Percentiles rank a stretch among this genome's conserved stretches.
phyloP scores from a whole-genome alignment of 352 stramenopile genomes.

The Globisporangium paddicum region DNA sequence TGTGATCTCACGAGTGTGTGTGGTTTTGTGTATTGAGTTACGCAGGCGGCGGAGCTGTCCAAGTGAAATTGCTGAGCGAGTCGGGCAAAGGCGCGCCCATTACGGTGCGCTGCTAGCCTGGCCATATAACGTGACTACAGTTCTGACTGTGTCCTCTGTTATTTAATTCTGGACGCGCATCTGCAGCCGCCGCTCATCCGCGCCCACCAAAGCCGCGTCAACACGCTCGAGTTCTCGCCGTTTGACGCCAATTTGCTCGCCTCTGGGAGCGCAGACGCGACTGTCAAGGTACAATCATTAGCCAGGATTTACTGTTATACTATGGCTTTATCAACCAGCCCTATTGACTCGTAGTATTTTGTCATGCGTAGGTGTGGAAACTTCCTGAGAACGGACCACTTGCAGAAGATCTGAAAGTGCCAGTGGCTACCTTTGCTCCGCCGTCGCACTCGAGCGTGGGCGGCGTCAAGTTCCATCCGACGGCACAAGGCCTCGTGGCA shows the following conservation, averaged over 20 bases:
- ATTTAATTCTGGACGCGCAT: too few species aligned
- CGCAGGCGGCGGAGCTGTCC: constrained; percentile 47
- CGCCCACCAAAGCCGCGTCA: constrained; percentile 56
- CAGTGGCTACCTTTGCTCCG: constrained; percentile 11
- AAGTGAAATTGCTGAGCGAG: constrained; percentile 46
- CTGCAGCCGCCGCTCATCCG: constrained; percentile 47
- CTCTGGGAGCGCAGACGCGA: constrained; percentile 48
- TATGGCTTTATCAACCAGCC: too few species aligned
- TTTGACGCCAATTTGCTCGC: constrained; percentile 48
- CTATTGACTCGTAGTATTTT: background rate
- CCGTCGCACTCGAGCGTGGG: constrained; percentile 22
- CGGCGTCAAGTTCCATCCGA: constrained; percentile 48
- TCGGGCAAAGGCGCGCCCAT: constrained; percentile 30
- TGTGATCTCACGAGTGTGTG: background rate
- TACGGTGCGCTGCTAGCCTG: constrained; percentile 14
- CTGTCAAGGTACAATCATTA: constrained; percentile 40
- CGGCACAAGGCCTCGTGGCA: constrained; percentile 37
- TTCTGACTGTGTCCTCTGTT: too few species aligned
- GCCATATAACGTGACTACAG: background rate
- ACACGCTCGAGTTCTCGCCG: constrained; percentile 56
- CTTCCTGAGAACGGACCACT: constrained; percentile 22
- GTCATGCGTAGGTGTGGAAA: constrained; percentile 41
- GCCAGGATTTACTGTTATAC: too few species aligned
- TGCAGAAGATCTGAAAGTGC: constrained; percentile 23
- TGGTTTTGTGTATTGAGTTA: too few species aligned